Evolutionary conservation across 345 rosid species (phyloP).

Genomic region (Eutrema japonicum): DNA sequence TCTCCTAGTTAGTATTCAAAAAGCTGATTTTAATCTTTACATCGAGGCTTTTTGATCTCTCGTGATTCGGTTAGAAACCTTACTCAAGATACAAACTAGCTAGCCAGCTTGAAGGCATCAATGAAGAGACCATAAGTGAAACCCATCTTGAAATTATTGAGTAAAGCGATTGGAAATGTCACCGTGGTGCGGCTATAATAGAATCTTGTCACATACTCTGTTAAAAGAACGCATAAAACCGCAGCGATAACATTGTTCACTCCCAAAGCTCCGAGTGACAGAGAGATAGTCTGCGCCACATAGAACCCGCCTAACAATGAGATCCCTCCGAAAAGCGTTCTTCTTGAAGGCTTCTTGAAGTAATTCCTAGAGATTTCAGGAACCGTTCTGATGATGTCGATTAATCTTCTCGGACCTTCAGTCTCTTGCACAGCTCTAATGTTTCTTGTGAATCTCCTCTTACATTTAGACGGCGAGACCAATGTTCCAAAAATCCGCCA

Average conservation of each 20-base stretch:
- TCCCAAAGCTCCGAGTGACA: conserved; percentile 90
- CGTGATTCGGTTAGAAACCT: too few species aligned
- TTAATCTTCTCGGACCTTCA: conserved; percentile 71
- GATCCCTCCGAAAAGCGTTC: conserved; percentile 90
- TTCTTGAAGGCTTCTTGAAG: conserved; percentile 78
- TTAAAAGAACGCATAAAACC: conserved; percentile 81
- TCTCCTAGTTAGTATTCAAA: too few species aligned
- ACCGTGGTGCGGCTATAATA: conserved; percentile 84
- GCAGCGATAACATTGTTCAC: conserved; percentile 96
- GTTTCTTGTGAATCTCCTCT: conserved; percentile 35
- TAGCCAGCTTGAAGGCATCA: conserved; percentile 95
- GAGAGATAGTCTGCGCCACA: conserved; percentile 89
- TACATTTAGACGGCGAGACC: conserved; percentile 36
- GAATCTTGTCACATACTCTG: conserved; percentile 81
- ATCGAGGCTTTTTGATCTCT: too few species aligned
- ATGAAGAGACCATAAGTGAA: conserved; percentile 95
- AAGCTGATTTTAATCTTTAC: too few species aligned
- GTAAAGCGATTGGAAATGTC: conserved; percentile 84
- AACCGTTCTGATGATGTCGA: conserved; percentile 72
- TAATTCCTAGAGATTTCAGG: conserved; percentile 79
- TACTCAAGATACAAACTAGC: conserved; percentile 33
- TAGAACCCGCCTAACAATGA: conserved; percentile 88
- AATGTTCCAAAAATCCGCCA: conserved; percentile 24
- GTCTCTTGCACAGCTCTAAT: conserved; percentile 74
- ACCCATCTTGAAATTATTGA: conserved; percentile 97